Evolutionary conservation across 345 rosid species (phyloP).

Genomic region (Lenwebbia sp.): DNA sequence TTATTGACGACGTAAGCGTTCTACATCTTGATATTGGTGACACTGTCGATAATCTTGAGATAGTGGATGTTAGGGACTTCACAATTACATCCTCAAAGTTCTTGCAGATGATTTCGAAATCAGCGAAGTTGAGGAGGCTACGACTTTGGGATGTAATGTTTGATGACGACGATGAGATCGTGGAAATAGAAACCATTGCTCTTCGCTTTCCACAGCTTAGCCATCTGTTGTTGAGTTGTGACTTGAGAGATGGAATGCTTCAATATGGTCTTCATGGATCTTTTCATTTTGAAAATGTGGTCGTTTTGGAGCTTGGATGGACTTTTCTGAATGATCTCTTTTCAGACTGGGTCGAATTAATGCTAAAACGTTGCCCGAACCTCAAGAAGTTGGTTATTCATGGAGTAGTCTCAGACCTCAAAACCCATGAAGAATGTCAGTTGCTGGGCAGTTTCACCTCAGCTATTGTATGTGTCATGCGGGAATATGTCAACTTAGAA

Average conservation of each 20-base stretch:
- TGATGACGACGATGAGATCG: slow-evolving; percentile 17
- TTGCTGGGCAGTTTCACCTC: slow-evolving; percentile 59
- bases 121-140: slow-evolving; percentile 60
- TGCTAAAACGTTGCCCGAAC: slow-evolving; percentile 58
- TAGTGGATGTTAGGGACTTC: slow-evolving; percentile 62
- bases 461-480: slow-evolving; percentile 62
- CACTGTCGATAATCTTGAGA: slow-evolving; percentile 50
- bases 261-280: slow-evolving; percentile 55
- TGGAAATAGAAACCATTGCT: slow-evolving; percentile 65
- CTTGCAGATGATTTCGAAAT: slow-evolving; percentile 64
- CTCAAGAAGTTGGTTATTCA: slow-evolving; percentile 53
- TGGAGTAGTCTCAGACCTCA: slow-evolving; percentile 63
- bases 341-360: slow-evolving; percentile 52
- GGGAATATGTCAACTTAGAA: slow-evolving; percentile 60
- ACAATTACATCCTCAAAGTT: slow-evolving; percentile 67
- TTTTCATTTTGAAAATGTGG: slow-evolving; percentile 41
- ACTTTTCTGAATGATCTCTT: slow-evolving; percentile 44
- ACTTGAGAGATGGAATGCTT: slow-evolving; percentile 45
- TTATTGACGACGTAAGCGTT: slow-evolving; percentile 61
- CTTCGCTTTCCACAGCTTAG: slow-evolving; percentile 53
- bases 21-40: slow-evolving; percentile 69
- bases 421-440: slow-evolving; percentile 52
- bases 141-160: slow-evolving; percentile 78
- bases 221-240: slow-evolving; percentile 61
- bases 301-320: slow-evolving; percentile 74